These are phyloP conservation scores for Jacaranda copaia DNA, from an alignment of 257 asterid species.

Conservation along the genomic window DNA sequence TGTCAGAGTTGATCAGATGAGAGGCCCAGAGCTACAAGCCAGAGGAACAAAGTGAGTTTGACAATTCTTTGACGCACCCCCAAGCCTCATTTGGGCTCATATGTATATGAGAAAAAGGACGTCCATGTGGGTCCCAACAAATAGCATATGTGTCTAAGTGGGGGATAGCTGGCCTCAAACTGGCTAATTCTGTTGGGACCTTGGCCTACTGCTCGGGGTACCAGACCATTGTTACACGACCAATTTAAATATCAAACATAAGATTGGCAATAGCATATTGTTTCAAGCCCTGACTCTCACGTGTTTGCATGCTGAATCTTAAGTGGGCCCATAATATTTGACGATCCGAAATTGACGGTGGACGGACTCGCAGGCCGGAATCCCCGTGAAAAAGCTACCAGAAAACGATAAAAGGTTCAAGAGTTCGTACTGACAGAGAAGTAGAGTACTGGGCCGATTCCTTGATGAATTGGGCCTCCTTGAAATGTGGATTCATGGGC, in stretches of 20 bases:
- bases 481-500: neutral
- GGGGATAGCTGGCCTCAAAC: too few species aligned
- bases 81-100: too few species aligned
- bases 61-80: too few species aligned
- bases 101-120: too few species aligned
- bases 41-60: neutral
- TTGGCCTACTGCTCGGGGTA: too few species aligned
- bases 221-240: too few species aligned
- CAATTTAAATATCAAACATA: neutral
- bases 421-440: too few species aligned
- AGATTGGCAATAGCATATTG: neutral
- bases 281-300: neutral
- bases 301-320: neutral
- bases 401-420: neutral
- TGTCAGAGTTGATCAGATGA: slow-evolving; percentile 31
- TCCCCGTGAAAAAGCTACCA: neutral
- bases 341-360: neutral
- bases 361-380: neutral
- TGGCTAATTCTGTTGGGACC: too few species aligned
- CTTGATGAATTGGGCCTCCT: neutral
- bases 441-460: neutral
- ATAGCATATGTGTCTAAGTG: too few species aligned
- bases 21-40: neutral
- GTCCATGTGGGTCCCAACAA: too few species aligned
- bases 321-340: neutral